Conservation (phyloP, 2,329 filamentous ascomycete genomes). For the Juglanconis sp. region DNA sequence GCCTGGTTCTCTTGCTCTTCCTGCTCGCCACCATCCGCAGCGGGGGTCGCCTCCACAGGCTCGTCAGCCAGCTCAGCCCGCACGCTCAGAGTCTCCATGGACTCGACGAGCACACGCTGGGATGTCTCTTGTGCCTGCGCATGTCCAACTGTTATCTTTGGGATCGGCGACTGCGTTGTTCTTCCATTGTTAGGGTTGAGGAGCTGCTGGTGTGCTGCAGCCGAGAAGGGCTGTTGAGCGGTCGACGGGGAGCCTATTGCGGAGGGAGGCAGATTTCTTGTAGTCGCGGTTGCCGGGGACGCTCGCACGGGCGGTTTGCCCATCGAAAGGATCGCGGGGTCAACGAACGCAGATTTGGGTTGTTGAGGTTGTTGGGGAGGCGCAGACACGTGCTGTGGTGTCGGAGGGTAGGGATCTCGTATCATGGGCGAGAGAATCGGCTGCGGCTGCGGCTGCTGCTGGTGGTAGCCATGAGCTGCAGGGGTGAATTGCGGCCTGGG, state of each 20-base stretch:
- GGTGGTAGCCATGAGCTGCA: neutral
- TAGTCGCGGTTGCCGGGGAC: constrained; percentile 4
- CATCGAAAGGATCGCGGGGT: constrained; percentile 79
- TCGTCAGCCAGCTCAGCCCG: constrained; percentile 21
- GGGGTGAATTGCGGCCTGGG: neutral
- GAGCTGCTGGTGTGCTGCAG: neutral
- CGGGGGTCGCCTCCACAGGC: constrained; percentile 17
- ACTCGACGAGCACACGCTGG: constrained; percentile 18
- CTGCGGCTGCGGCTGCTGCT: neutral
- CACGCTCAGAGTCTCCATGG: constrained; percentile 24
- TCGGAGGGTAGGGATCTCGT: neutral
- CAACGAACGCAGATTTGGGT: constrained; percentile 56
- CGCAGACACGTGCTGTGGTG: neutral
- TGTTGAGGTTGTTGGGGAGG: constrained; percentile 19
- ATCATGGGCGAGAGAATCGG: neutral
- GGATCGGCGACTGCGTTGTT: constrained; percentile 6
- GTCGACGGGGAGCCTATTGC: constrained; percentile 22
- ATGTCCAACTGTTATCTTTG: constrained; percentile 10
- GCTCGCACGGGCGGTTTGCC: constrained; percentile 38
- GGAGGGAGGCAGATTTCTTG: neutral
- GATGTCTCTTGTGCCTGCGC: constrained; percentile 19
- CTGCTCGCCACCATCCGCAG: constrained; percentile 19
- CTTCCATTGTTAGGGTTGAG: constrained; percentile 4
- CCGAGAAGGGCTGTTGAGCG: constrained; percentile 17
- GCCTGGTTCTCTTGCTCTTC: constrained; percentile 23